These are phyloP conservation scores for Laetiporus sulphureus DNA, from an alignment of 1,284 basidiomycete species.

Conservation along the genomic window DNA sequence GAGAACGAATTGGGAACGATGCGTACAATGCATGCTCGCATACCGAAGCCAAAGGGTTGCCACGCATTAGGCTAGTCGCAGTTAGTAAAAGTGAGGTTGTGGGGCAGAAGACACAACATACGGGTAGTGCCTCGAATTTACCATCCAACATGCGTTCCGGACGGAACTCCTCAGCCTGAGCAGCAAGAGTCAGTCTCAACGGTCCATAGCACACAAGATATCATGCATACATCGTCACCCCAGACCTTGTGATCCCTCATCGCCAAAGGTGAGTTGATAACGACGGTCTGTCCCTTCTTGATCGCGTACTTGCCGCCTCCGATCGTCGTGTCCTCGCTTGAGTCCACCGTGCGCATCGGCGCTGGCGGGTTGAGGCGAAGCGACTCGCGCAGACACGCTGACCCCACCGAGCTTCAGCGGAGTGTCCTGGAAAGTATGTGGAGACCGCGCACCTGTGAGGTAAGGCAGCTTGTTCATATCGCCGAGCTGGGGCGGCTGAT, in stretches of 20 bases:
- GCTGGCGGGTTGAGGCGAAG: slow-evolving; percentile 40
- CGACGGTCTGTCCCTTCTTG: slow-evolving; percentile 27
- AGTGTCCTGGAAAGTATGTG: not conserved
- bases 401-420: not conserved
- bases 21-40: slow-evolving; percentile 36
- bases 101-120: slow-evolving; percentile 12
- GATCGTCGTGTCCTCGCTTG: slow-evolving; percentile 32
- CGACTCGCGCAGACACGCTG: slow-evolving; percentile 41
- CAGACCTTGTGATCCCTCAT: slow-evolving; percentile 41
- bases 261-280: slow-evolving; percentile 27
- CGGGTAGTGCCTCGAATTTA: slow-evolving; percentile 37
- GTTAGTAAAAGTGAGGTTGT: not conserved
- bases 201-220: not conserved
- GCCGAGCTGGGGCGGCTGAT: slow-evolving; percentile 29
- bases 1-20: not conserved
- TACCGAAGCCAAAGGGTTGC: slow-evolving; percentile 40
- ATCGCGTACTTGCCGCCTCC: slow-evolving; percentile 38
- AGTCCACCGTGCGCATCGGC: slow-evolving; percentile 27
- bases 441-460: slow-evolving; percentile 26
- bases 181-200: not conserved
- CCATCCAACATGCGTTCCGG: slow-evolving; percentile 46
- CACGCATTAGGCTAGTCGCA: slow-evolving; percentile 32
- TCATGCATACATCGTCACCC: slow-evolving; percentile 43
- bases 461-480: slow-evolving; percentile 39
- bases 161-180: slow-evolving; percentile 23